Evolutionary conservation across 2,329 filamentous ascomycete genomes (phyloP), one percentile per base, ranked within the genome.

Genomic region (Beauveria australis): DNA sequence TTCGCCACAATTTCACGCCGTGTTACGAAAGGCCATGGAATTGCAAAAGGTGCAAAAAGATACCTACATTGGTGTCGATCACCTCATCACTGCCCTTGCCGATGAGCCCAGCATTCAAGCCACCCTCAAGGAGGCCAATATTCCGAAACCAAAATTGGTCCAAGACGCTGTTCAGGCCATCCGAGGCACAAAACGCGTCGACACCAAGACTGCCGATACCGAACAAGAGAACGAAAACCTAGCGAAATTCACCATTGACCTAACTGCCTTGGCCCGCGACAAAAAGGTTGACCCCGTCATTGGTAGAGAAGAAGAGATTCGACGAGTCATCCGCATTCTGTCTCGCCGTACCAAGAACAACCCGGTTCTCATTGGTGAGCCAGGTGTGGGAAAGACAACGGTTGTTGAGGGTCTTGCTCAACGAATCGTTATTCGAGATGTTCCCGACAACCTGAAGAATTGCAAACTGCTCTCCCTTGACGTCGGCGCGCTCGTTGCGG

Each of bases 231-330:
- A 92, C 69, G 94, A 99, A 76, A 97, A 96, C 71, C 80, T 99
- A 63, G 91, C 92, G 78, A 99, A 97, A 71, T 99, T 97, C 76
- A 97, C 94, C 61, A 94, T 97, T 69, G 94, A 99, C 75, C 96
- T 99, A 92, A 99, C 94, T 12, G 83, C 90, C 54, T 88, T 97
- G 87, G 94, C 94, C 63, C 84, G 92, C 72, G 94, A 99, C 78
- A 95, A 95, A 72, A 97, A 97, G 77, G 92, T 97, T 61, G 93
- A 97, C 72, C 93, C 93, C 2, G 93, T 97, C 73, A 97, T 97
- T 75, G 93, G 93, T 47, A 85, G 93, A 76, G 93, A 97, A 73
- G 93, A 97, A 71, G 94, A 97, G 74, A 97, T 97, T 68, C 83
- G 93, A 69, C 83, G 93, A 69, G 92, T 96, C 26, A 86, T 97